A percentile compares a stretch with the other conserved stretches of the same genome.
Conservation (phyloP, 768 basidiomycete species). For the Mycena chlorophos region DNA sequence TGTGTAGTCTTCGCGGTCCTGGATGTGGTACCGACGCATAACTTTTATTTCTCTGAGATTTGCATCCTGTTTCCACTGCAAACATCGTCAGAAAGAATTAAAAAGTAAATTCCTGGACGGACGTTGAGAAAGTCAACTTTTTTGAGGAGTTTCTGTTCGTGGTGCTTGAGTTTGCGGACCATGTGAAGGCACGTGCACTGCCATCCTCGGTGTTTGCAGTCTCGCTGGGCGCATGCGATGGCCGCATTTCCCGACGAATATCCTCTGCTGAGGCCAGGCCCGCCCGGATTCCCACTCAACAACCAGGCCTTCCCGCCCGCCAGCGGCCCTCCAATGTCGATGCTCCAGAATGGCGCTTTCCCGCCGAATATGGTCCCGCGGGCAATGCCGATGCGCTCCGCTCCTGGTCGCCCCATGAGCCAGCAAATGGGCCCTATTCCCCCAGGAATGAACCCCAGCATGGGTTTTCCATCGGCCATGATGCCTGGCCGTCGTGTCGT, state of each 20-base stretch:
- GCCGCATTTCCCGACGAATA: constrained; percentile 7
- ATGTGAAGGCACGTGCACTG: constrained; percentile 35
- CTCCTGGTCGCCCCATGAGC: constrained; percentile 10
- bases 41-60: constrained; percentile 88
- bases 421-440: constrained; percentile 5
- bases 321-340: constrained; percentile 30
- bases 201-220: background rate
- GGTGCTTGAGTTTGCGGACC: constrained; percentile 94
- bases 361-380: constrained; percentile 12
- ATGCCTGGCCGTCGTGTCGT: constrained; percentile 17
- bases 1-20: constrained; percentile 92
- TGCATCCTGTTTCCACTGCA: constrained; percentile 95
- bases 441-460: constrained; percentile 24
- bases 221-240: background rate
- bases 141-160: constrained; percentile 92
- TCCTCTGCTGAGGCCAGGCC: constrained; percentile 15
- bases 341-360: constrained; percentile 28
- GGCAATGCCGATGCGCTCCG: constrained; percentile 12
- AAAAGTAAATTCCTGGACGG: constrained; percentile 26
- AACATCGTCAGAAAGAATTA: constrained; percentile 12
- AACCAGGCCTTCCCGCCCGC: constrained; percentile 28
- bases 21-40: constrained; percentile 93
- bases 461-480: constrained; percentile 34
- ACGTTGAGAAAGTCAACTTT: constrained; percentile 97
- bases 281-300: constrained; percentile 19